Evolutionary conservation across 164 flowering plant species (phyloP).

Genomic region (Vitis cinerea): DNA sequence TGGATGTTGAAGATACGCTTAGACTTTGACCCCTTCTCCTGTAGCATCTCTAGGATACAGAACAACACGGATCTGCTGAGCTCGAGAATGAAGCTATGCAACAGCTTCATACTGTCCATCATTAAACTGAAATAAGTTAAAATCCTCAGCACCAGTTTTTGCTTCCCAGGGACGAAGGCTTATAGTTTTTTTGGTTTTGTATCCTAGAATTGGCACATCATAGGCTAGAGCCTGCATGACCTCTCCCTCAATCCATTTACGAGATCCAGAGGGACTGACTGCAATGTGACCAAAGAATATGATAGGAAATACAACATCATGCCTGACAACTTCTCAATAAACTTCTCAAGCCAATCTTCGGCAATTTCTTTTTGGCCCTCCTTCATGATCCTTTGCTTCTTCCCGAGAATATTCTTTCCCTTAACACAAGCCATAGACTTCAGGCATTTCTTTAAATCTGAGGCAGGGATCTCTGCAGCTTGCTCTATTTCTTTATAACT

Average conservation of each 20-base stretch:
- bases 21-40: no score
- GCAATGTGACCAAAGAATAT: slow-evolving; percentile 88
- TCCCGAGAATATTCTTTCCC: no score
- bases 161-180: slow-evolving; percentile 99
- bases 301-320: slow-evolving; percentile 80
- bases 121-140: slow-evolving; percentile 75
- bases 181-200: slow-evolving; percentile 87
- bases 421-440: no score
- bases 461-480: no score
- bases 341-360: slow-evolving; percentile 99
- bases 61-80: slow-evolving; percentile 50
- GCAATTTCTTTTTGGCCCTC: slow-evolving; percentile 91
- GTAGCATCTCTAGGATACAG: no score
- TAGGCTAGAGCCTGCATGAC: slow-evolving; percentile 85
- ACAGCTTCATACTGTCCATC: slow-evolving; percentile 92
- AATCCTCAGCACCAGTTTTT: slow-evolving; percentile 76
- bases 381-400: slow-evolving; percentile 69
- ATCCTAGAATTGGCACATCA: slow-evolving; percentile 99
- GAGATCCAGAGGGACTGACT: slow-evolving; percentile 64
- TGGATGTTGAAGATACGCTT: no score
- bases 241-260: slow-evolving; percentile 91
- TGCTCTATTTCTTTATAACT: no score
- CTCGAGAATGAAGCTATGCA: slow-evolving; percentile 76
- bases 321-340: slow-evolving; percentile 96
- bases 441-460: no score